Conservation (phyloP, 2,329 filamentous ascomycete species). For the Calonectria hawksworthii region DNA sequence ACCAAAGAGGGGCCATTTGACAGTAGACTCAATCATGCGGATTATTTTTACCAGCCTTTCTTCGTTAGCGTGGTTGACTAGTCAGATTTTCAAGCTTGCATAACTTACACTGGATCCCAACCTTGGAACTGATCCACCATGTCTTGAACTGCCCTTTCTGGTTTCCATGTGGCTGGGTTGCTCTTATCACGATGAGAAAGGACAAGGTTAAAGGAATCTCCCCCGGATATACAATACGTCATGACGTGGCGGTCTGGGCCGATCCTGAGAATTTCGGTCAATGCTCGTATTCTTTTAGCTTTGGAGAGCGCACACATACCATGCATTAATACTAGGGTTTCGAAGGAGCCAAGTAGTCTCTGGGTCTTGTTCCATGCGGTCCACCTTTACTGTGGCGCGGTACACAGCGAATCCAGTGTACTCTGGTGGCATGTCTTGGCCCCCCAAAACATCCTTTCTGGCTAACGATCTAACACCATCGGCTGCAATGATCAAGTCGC, state of each 20-base stretch:
- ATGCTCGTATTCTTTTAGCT: background rate
- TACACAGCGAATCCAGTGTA: constrained; percentile 58
- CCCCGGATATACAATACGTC: constrained; percentile 58
- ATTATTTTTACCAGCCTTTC: constrained; percentile 53
- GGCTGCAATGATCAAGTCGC: constrained; percentile 53
- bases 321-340: constrained; percentile 55
- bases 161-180: constrained; percentile 49
- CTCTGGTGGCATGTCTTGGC: constrained; percentile 6
- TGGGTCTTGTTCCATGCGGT: constrained; percentile 52
- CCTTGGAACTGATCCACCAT: constrained; percentile 51
- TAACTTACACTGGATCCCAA: constrained; percentile 50
- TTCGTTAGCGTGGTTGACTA: background rate
- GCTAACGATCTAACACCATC: constrained; percentile 47
- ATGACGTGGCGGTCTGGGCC: constrained; percentile 60
- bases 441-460: background rate
- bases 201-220: constrained; percentile 61
- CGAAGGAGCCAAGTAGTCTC: constrained; percentile 56
- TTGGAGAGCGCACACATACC: constrained; percentile 42
- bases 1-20: constrained; percentile 52
- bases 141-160: constrained; percentile 45
- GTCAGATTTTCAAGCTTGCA: background rate
- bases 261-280: constrained; percentile 47
- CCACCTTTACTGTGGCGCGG: constrained; percentile 55
- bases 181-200: constrained; percentile 56
- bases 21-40: constrained; percentile 48